Conservation (phyloP, 495 filamentous ascomycete species). For the Daldinia concentrica region DNA sequence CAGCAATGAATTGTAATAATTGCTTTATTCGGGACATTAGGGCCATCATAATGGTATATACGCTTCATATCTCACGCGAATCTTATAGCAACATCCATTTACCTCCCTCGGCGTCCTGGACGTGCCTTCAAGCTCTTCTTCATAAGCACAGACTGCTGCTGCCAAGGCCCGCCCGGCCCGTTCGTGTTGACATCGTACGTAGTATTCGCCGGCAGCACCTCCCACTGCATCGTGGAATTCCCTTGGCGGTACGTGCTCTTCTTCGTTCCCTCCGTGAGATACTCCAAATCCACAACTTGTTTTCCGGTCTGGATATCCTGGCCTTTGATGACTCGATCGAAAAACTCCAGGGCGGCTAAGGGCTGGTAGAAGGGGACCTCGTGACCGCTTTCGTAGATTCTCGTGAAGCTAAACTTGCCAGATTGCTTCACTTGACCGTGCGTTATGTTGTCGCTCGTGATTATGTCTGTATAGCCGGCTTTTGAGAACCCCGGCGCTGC, state of each 20-base stretch:
- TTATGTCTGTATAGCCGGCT: constrained; percentile 65
- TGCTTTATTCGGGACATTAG: not conserved
- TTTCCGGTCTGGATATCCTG: constrained; percentile 69
- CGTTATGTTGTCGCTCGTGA: constrained; percentile 63
- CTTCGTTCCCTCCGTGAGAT: constrained; percentile 59
- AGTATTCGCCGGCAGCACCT: constrained; percentile 57
- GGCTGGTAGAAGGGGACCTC: constrained; percentile 78
- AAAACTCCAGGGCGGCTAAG: constrained; percentile 65
- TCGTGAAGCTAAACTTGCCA: constrained; percentile 69
- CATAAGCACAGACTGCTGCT: constrained; percentile 30
- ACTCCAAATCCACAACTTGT: constrained; percentile 44
- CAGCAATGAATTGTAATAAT: not conserved
- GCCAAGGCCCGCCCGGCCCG: constrained; percentile 48
- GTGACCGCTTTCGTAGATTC: constrained; percentile 73
- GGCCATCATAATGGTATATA: not conserved
- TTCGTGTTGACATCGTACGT: constrained; percentile 67
- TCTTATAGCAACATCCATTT: not conserved
- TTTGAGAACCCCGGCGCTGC: constrained; percentile 55
- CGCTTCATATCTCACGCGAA: not conserved
- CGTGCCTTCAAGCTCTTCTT: constrained; percentile 38
- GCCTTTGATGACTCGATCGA: constrained; percentile 65
- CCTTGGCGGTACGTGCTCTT: constrained; percentile 67
- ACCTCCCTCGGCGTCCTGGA: not conserved
- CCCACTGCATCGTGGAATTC: constrained; percentile 63
- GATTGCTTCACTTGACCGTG: constrained; percentile 72